A percentile compares a stretch with the other conserved stretches of the same genome.
phyloP scores from a whole-genome alignment of 768 basidiomycete species.

The Hydnomerulius pinastri region DNA sequence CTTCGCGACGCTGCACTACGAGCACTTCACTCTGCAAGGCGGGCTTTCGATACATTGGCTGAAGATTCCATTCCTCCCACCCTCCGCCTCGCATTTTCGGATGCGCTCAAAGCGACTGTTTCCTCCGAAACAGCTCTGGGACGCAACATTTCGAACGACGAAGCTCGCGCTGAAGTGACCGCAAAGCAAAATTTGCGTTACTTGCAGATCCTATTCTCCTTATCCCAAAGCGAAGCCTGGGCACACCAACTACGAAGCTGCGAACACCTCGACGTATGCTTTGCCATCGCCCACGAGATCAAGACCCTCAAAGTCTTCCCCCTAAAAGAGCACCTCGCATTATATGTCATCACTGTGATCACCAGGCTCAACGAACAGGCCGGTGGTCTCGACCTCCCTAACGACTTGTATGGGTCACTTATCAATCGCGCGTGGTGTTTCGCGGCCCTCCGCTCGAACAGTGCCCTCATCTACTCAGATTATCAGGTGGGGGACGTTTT shows the following conservation, averaged over 20 bases:
- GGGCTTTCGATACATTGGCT: not conserved
- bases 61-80: not conserved
- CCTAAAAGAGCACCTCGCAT: slow-evolving; percentile 4
- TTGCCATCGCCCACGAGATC: not conserved
- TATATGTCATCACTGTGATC: slow-evolving; percentile 1
- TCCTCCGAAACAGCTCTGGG: not conserved
- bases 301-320: slow-evolving; percentile 1
- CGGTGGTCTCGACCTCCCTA: not conserved
- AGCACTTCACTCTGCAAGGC: not conserved
- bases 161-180: not conserved
- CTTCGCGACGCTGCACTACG: slow-evolving; percentile 6
- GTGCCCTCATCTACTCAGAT: not conserved
- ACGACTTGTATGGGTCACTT: slow-evolving; percentile 1
- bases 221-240: slow-evolving; percentile 1
- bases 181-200: slow-evolving; percentile 4
- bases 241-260: not conserved
- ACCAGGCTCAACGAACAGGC: not conserved
- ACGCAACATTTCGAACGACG: not conserved
- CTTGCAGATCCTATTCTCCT: slow-evolving; percentile 6
- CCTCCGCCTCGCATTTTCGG: not conserved
- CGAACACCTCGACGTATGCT: slow-evolving; percentile 6
- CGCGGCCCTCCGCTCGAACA: not conserved
- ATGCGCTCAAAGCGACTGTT: not conserved
- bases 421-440: slow-evolving; percentile 3
- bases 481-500: not conserved